Evolutionary conservation across 2,329 filamentous ascomycete species (phyloP), one percentile per base, ranked within the genome.

Genomic region (Tolypocladium tundrense): DNA sequence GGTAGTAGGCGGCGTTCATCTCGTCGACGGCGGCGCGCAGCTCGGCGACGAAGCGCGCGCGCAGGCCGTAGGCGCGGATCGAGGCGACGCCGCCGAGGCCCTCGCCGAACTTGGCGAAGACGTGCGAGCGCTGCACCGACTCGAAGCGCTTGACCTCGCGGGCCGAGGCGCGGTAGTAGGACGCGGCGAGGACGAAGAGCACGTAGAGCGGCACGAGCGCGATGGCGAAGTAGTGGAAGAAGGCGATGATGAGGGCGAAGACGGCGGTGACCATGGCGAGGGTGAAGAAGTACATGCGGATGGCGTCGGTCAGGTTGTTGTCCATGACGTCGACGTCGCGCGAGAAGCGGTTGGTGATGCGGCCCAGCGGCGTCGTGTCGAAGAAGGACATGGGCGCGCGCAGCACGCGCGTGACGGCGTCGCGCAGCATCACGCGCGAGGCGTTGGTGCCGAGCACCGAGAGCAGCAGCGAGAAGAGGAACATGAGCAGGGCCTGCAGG

Each of bases 271-370:
- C 91, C 81, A 88, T 90, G 43, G 84, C 87, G 64, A 96, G 74
- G 1, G 91, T 96, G 65, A 97, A 76, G 66, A 92, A 87, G 76
- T 93, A 97, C 86, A 97, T 96, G 63, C 93, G 85, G 73, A 97
- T 90, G 4, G 90, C 88, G 66, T 97, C 93, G 0, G 88, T 88
- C 50, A 97, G 75, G 59, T 86, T 90, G 71, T 96, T 96, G 74
- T 97, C 94, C 91, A 97, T 95, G 58, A 94, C 90, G 67, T 97
- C 91, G 45, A 97, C 89, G 67, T 99, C 94, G 64, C 93, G 88
- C 39, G 91, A 95, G 74, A 97, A 97, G 19, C 94, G 89, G 71
- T 97, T 97, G 27, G 91, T 96, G 70, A 97, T 97, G 42, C 93
- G 88, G 24, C 94, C 94, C 1, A 97, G 81, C 0, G 94, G 94